Base-by-base conservation (phyloP, 495 filamentous ascomycete genomes). In the Daldinia caldariorum region DNA sequence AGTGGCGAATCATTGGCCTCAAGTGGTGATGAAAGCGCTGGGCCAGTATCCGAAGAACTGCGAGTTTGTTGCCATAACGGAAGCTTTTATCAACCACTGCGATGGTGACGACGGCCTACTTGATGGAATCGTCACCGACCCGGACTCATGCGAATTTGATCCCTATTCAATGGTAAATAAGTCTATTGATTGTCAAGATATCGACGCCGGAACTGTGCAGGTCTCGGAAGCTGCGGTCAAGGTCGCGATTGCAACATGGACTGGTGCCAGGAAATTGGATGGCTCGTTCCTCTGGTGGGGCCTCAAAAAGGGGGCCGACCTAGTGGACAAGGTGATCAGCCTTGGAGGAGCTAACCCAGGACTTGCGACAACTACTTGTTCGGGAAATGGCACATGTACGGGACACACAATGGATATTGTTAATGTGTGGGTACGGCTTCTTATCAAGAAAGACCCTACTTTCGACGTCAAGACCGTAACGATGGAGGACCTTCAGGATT, bases 51-150 rank as follows among this genome's bases (percentile, higher is more conserved):
- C 77, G 4, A 35, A 66, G 37, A 61, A 62, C 9, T 76, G 74
- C 29, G 77, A 75, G 43, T 47, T 76, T 22, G 16, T 61, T 57
- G 77, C 73, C 8, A 77, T 80, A 41, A 67, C 31, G 12, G n/a
- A 61, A 31, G 77, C 72, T 6, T 74, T 70, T 4, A 65, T 83
- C 7, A 72, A 70, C 13, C 61, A 64, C 16, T 83, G 81, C 61
- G 81, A 83, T 61, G 55, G 57, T 38, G 22, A 79, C 2, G 82
- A 83, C 65, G 80, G 80, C 29, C 65, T 79, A 22, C 58, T 63
- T 29, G 80, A 83, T 61, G 77, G 77, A 39, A 57, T 83, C 9
- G 74, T 83, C 37, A 49, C 60, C 2, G 75, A 80, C 18, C 79
- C 79, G 6, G 74, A 74, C 3, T 60, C 63, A 1, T 83, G 81